Base-by-base conservation (phyloP, 2,329 filamentous ascomycete species). In the Colletotrichum gigasporum region DNA sequence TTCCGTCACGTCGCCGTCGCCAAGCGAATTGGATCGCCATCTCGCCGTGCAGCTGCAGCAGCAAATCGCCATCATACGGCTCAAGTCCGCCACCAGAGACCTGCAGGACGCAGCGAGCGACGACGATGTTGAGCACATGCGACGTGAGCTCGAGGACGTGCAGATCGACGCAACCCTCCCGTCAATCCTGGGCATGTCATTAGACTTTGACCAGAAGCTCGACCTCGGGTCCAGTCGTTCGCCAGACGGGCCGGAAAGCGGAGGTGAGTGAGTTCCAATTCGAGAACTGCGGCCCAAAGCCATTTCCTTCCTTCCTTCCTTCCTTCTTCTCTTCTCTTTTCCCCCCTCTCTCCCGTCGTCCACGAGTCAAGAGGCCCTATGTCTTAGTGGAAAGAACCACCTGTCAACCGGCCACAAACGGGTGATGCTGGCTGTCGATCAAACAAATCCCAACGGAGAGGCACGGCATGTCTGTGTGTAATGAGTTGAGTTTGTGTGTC, bases 21-120 rank as follows among this genome's bases (percentile, higher is more conserved):
- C 42, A 11, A 44, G 41, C 39, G 56, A 61, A 28, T 2, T 50
- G 56, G 62, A 65, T 47, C 56, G 42, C 9, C 48, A 55, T 11
- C 56, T 65, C 12, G 57, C 56, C 18, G 35, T 41, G 56, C 62
- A 62, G 24, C 62, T 65, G 16, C 48, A 61, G 35, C 62, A 62
- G 48, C 62, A 65, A 41, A 55, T 62, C 22, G 48, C 56, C 41
- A 28, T 60, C 41, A 32, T 62, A 22, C 48, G 42, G 6, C 24
- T 55, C 47, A 55, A 55, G 26, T 14, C 42, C 12, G 62, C 48
- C 2, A 41, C 28, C 4, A n/a, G n/a, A n/a, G n/a, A n/a, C n/a
- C 14, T 20, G 11, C 14, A 16, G 16, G 22, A 9, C 32, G 42
- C 18, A 32, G 22, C 3, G 37, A 16, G 50, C 3, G 56, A 54